A percentile compares a stretch with the other conserved stretches of the same genome.
These are phyloP conservation scores for Antitrichia curtipendula DNA, from an alignment of 225 moss, liverwort and hornwort species.

Conservation along the genomic window DNA sequence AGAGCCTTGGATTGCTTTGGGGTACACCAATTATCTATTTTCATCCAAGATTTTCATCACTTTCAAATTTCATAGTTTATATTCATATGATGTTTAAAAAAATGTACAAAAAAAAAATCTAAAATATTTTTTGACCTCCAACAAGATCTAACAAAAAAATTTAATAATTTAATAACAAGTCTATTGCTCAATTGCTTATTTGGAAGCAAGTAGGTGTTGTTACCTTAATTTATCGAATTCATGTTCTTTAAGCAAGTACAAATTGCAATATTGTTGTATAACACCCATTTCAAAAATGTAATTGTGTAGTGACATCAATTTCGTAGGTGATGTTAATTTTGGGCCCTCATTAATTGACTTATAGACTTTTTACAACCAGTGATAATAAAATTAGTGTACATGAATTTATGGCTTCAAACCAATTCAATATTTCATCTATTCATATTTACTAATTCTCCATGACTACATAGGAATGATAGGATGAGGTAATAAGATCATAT, in stretches of 20 bases:
- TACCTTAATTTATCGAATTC: too few relatives aligned
- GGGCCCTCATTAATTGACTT: background rate
- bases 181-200: too few relatives aligned
- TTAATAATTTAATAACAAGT: background rate
- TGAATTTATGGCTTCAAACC: background rate
- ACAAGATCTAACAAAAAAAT: background rate
- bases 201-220: background rate
- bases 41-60: background rate
- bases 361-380: background rate
- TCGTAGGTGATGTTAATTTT: background rate
- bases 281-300: background rate
- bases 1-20: background rate
- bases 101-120: background rate
- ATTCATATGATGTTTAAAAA: background rate
- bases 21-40: too few relatives aligned
- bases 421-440: background rate
- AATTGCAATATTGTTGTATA: background rate
- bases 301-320: background rate
- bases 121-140: background rate
- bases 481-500: background rate
- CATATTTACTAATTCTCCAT: background rate
- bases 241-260: background rate
- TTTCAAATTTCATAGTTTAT: background rate
- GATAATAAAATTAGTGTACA: background rate
- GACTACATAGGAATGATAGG: rapidly evolving